Percentiles rank a stretch among this genome's conserved stretches.
These are phyloP conservation scores for Saccharomycopsis javanensis DNA, from an alignment of 805 yeast genomes.

Conservation along the genomic window DNA sequence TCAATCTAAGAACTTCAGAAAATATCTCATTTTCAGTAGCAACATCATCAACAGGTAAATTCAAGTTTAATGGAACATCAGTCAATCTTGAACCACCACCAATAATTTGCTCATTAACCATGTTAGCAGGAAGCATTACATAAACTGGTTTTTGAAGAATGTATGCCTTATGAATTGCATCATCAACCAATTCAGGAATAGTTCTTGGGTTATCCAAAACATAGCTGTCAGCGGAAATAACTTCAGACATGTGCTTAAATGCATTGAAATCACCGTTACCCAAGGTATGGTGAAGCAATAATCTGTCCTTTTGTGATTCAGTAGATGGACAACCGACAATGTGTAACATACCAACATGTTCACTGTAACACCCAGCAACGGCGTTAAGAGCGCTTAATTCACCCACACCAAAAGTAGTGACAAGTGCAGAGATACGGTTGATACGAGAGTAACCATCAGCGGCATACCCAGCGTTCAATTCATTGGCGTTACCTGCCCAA, in stretches of 20 bases:
- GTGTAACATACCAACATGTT: slow-evolving; percentile 78
- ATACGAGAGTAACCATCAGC: slow-evolving; percentile 85
- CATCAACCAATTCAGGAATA: slow-evolving; percentile 66
- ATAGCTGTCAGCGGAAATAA: slow-evolving; percentile 58
- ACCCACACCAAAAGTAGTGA: slow-evolving; percentile 89
- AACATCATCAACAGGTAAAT: slow-evolving; percentile 46
- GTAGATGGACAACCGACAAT: slow-evolving; percentile 81
- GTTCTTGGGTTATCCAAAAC: slow-evolving; percentile 51
- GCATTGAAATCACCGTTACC: slow-evolving; percentile 78
- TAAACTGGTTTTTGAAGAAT: slow-evolving; percentile 72
- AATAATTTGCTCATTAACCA: slow-evolving; percentile 43
- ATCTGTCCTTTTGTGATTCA: slow-evolving; percentile 60
- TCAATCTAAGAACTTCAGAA: slow-evolving; percentile 40
- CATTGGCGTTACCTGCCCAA: slow-evolving; percentile 91
- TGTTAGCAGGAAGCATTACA: slow-evolving; percentile 73
- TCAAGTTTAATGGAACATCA: slow-evolving; percentile 55
- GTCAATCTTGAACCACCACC: slow-evolving; percentile 47
- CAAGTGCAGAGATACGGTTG: slow-evolving; percentile 62
- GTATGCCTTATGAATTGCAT: slow-evolving; percentile 63
- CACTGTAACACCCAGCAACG: slow-evolving; percentile 82
- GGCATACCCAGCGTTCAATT: slow-evolving; percentile 79
- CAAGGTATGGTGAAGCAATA: slow-evolving; percentile 71
- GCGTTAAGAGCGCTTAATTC: slow-evolving; percentile 79
- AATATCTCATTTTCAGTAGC: slow-evolving; percentile 58
- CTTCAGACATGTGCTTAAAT: slow-evolving; percentile 68